phyloP scores from a whole-genome alignment of 2,329 filamentous ascomycete genomes.

The Beauveria caledonica region DNA sequence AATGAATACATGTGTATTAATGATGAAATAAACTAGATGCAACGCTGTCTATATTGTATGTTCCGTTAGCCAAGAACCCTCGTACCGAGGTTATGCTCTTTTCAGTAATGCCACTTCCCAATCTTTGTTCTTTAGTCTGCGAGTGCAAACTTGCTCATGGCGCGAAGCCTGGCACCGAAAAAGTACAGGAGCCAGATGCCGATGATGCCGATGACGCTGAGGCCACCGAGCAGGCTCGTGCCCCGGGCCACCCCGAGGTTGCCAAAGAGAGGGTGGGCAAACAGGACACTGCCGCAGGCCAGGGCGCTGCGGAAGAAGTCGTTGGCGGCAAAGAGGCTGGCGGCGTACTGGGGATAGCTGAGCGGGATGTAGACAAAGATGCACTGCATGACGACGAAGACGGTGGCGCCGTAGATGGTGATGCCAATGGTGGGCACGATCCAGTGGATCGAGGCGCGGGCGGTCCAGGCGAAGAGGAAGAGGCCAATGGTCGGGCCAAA shows the following conservation, averaged over 20 bases:
- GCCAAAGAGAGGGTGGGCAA: conserved; percentile 49
- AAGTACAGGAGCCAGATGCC: conserved; percentile 54
- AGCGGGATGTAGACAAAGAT: conserved; percentile 53
- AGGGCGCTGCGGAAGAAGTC: conserved; percentile 51
- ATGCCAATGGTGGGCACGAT: conserved; percentile 50
- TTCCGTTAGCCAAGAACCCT: background rate
- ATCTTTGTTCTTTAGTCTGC: conserved; percentile 15
- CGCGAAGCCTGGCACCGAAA: conserved; percentile 44
- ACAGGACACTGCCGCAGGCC: conserved; percentile 52
- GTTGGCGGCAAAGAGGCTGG: conserved; percentile 52
- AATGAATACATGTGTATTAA: background rate
- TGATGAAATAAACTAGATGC: background rate
- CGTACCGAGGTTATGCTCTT: background rate
- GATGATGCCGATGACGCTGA: conserved; percentile 45
- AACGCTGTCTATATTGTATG: conserved; percentile 1
- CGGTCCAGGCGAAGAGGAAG: conserved; percentile 54
- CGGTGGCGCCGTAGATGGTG: conserved; percentile 41
- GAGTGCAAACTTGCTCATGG: conserved; percentile 49
- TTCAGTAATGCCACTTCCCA: background rate
- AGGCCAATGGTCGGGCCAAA: conserved; percentile 50
- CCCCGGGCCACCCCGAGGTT: conserved; percentile 53
- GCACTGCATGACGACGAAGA: conserved; percentile 50
- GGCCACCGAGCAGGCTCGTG: conserved; percentile 46
- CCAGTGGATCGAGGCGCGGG: conserved; percentile 42
- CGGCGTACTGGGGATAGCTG: conserved; percentile 47